Evolutionary conservation across 2,329 filamentous ascomycete genomes (phyloP).

Genomic region (Hortaea sp.): DNA sequence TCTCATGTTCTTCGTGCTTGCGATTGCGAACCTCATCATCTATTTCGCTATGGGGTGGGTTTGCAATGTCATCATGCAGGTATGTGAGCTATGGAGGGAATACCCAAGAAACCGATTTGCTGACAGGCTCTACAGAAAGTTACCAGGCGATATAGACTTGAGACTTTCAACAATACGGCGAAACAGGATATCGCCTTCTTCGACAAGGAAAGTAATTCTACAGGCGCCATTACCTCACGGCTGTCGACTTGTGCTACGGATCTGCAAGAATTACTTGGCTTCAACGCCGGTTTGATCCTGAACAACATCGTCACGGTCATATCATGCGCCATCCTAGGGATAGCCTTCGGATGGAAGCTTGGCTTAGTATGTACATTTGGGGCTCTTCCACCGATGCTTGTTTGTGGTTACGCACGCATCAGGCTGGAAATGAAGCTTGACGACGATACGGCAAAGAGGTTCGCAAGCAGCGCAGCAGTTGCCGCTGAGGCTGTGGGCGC

Average conservation of each 20-base stretch:
- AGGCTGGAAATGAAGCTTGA: conserved; percentile 26
- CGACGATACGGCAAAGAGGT: conserved; percentile 17
- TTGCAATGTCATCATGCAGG: conserved; percentile 37
- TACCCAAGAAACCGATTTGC: neutral
- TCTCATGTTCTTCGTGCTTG: conserved; percentile 48
- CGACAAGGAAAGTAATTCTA: conserved; percentile 38
- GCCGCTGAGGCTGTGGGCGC: conserved; percentile 26
- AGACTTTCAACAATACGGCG: conserved; percentile 6
- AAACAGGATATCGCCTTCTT: conserved; percentile 23
- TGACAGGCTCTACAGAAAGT: conserved; percentile 7
- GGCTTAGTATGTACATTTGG: conserved; percentile 25
- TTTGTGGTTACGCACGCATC: conserved; percentile 25
- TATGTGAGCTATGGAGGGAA: conserved; percentile 8
- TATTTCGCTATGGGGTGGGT: conserved; percentile 39
- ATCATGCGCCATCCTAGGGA: conserved; percentile 20
- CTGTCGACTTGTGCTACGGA: conserved; percentile 41
- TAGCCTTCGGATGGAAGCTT: conserved; percentile 29
- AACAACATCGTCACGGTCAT: conserved; percentile 25
- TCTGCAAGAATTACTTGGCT: conserved; percentile 40
- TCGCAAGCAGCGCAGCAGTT: conserved; percentile 24
- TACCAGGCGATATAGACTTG: conserved; percentile 23
- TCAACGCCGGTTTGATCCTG: conserved; percentile 31
- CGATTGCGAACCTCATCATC: conserved; percentile 34
- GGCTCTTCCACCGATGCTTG: conserved; percentile 25
- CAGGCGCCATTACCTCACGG: conserved; percentile 38